A percentile compares a stretch with the other conserved stretches of the same genome.
These are phyloP conservation scores for Monosporascus sp. DNA, from an alignment of 2,329 filamentous ascomycete species.

Conservation along the genomic window DNA sequence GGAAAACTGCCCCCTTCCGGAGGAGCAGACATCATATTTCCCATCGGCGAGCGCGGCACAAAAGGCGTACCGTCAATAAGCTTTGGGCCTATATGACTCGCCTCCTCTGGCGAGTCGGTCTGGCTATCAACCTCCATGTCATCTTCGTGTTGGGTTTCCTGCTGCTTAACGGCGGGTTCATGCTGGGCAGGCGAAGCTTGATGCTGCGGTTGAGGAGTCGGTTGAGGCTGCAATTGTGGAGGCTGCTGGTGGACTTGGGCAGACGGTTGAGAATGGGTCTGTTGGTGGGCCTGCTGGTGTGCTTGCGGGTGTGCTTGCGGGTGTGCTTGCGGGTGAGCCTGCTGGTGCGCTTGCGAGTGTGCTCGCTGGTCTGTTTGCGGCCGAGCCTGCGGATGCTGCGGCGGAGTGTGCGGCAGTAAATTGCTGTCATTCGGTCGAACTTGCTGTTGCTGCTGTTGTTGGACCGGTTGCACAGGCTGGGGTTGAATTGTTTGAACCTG, in stretches of 20 bases:
- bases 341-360: constrained; percentile 15
- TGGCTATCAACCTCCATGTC: constrained; percentile 50
- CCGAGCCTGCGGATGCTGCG: constrained; percentile 20
- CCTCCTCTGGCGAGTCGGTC: constrained; percentile 39
- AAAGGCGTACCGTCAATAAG: constrained; percentile 45
- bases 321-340: constrained; percentile 10
- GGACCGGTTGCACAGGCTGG: constrained; percentile 13
- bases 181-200: constrained; percentile 28
- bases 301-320: constrained; percentile 17
- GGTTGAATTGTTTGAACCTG: constrained; percentile 21
- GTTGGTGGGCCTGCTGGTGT: constrained; percentile 27
- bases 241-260: constrained; percentile 19
- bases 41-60: constrained; percentile 50
- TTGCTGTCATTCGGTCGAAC: constrained; percentile 25
- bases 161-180: constrained; percentile 24
- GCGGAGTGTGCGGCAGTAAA: constrained; percentile 25
- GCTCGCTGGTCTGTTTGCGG: constrained; percentile 13
- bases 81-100: constrained; percentile 41
- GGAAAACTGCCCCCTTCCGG: constrained; percentile 60
- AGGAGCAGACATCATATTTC: constrained; percentile 56
- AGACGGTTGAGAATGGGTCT: constrained; percentile 19
- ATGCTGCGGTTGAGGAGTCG: constrained; percentile 21
- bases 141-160: constrained; percentile 39
- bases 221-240: constrained; percentile 21
- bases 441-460: constrained; percentile 22